Conservation (phyloP, 306 rosid genomes). For the Rosa multiflora region DNA sequence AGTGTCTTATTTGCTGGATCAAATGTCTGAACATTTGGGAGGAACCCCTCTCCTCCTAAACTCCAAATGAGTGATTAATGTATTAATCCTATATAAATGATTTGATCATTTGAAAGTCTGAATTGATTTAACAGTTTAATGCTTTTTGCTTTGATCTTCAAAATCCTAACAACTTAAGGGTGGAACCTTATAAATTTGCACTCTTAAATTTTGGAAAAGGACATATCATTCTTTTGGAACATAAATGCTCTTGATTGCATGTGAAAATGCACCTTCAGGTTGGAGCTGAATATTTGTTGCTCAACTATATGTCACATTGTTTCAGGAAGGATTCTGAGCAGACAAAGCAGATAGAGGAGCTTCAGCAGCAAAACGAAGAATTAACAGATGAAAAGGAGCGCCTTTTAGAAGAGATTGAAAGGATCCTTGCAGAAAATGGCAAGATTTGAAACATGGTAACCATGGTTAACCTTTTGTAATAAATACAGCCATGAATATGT, state of each 20-base stretch:
- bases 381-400: slow-evolving; percentile 77
- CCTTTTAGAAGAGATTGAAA: slow-evolving; percentile 79
- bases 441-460: slow-evolving; percentile 33
- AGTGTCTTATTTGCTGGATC: not conserved
- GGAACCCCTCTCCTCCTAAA: not conserved
- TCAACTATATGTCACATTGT: not conserved
- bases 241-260: not conserved
- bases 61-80: not conserved
- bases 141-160: not conserved
- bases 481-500: not conserved
- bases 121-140: not conserved
- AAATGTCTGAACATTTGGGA: not conserved
- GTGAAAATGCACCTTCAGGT: not conserved
- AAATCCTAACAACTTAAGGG: not conserved
- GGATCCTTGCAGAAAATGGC: slow-evolving; percentile 61
- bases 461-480: not conserved
- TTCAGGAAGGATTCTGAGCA: slow-evolving; percentile 98
- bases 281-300: not conserved
- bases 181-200: not conserved
- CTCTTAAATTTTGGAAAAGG: not conserved
- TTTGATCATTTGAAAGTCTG: not conserved
- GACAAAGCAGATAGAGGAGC: slow-evolving; percentile 93
- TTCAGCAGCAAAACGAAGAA: slow-evolving; percentile 88
- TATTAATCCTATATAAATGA: not conserved
- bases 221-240: not conserved